Conservation (phyloP, 768 basidiomycete genomes). For the Hypholoma fasciculare region DNA sequence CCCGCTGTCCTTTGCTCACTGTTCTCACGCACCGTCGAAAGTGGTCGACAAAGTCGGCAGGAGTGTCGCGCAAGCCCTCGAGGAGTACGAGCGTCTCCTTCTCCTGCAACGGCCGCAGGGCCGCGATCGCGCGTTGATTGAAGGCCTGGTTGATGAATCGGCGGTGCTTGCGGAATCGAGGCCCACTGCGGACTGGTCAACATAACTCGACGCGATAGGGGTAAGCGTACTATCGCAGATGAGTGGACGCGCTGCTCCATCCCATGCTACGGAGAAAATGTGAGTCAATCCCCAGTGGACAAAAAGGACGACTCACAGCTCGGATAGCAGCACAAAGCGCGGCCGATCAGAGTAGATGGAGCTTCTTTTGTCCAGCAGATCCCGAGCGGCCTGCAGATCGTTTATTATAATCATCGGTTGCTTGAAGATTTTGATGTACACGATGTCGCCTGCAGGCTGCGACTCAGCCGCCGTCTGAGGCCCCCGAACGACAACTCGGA, state of each 20-base stretch:
- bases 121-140: constrained; percentile 40
- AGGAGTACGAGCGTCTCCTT: constrained; percentile 43
- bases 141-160: constrained; percentile 51
- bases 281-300: background rate
- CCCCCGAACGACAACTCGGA: background rate
- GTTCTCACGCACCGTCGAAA: constrained; percentile 36
- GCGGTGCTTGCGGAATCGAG: constrained; percentile 52
- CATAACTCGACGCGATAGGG: constrained; percentile 3
- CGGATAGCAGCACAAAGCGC: constrained; percentile 45
- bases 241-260: constrained; percentile 47
- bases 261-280: constrained; percentile 38
- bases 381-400: constrained; percentile 41
- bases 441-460: constrained; percentile 39
- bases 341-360: constrained; percentile 56
- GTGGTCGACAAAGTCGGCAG: constrained; percentile 40
- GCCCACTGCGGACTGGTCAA: constrained; percentile 35
- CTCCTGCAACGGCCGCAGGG: constrained; percentile 41
- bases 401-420: constrained; percentile 52
- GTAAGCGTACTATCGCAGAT: constrained; percentile 44
- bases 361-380: constrained; percentile 54
- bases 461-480: background rate
- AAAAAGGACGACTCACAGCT: constrained; percentile 37
- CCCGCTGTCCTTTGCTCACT: background rate
- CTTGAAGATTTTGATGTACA: constrained; percentile 41
- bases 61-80: constrained; percentile 36